These are phyloP conservation scores for Didymella glomerata DNA, from an alignment of 2,329 filamentous ascomycete genomes.

Conservation along the genomic window DNA sequence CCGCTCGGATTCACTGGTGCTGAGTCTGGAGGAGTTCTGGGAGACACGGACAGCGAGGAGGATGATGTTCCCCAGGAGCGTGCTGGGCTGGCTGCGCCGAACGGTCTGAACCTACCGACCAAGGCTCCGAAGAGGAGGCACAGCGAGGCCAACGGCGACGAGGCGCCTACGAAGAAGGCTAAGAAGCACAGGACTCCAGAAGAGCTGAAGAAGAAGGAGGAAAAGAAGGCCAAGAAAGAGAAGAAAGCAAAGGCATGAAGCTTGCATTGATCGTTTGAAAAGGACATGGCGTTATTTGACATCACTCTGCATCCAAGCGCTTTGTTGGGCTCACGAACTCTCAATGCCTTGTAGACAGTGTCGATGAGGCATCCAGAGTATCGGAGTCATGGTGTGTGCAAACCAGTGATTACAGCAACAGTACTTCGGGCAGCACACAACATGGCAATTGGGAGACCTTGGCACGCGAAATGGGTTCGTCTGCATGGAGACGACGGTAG, in stretches of 20 bases:
- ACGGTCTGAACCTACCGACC: constrained; percentile 33
- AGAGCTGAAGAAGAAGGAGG: constrained; percentile 48
- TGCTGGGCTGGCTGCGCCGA: constrained; percentile 38
- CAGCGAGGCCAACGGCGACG: constrained; percentile 41
- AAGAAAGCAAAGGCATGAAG: constrained; percentile 38
- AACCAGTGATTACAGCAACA: neutral
- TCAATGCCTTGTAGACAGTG: neutral
- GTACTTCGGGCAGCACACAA: neutral
- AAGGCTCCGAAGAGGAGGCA: constrained; percentile 51
- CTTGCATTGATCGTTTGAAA: neutral
- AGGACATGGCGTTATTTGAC: neutral
- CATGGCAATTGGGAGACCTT: neutral
- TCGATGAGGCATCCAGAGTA: neutral
- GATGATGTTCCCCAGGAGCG: constrained; percentile 46
- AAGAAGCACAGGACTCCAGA: constrained; percentile 50
- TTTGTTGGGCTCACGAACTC: neutral
- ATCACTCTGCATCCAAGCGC: constrained; percentile 1
- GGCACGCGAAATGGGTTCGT: neutral
- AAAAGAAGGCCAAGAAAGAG: constrained; percentile 51
- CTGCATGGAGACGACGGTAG: neutral
- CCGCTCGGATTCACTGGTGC: constrained; percentile 66
- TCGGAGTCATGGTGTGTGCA: neutral
- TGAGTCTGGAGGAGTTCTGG: constrained; percentile 55
- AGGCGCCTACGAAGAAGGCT: constrained; percentile 50
- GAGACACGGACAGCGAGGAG: constrained; percentile 53